Evolutionary conservation across 2,329 filamentous ascomycete genomes (phyloP).

Genomic region (Neoarthrinium moseri): DNA sequence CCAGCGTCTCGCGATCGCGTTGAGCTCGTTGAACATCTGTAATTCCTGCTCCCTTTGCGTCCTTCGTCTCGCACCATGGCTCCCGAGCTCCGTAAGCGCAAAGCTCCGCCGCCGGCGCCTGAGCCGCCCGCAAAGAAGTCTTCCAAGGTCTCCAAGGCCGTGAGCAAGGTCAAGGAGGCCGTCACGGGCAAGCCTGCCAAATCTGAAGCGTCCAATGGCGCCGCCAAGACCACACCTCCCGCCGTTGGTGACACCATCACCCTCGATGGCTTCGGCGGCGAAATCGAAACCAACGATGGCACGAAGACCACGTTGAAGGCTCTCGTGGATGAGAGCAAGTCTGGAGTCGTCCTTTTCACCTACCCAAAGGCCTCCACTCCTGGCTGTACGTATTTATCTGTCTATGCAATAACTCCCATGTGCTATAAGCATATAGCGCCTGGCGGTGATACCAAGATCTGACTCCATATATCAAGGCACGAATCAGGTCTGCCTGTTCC

Average conservation of each 20-base stretch:
- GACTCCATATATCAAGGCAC: conserved; percentile 62
- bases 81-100: conserved; percentile 44
- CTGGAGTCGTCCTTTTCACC: conserved; percentile 88
- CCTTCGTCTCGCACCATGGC: conserved; percentile 31
- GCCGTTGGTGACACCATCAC: conserved; percentile 55
- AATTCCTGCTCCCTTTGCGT: conserved; percentile 10
- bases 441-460: too few species aligned
- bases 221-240: conserved; percentile 38
- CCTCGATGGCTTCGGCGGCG: conserved; percentile 62
- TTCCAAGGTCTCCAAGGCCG: conserved; percentile 36
- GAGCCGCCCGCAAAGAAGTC: conserved; percentile 39
- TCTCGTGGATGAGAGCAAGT: conserved; percentile 79
- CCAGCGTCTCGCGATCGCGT: conserved; percentile 16
- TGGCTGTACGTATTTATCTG: conserved; percentile 71
- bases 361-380: conserved; percentile 94
- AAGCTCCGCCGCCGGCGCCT: conserved; percentile 38
- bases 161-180: conserved; percentile 35
- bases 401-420: neutral
- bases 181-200: conserved; percentile 26
- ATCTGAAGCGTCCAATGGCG: conserved; percentile 27
- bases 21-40: conserved; percentile 8
- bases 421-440: conserved; percentile 1
- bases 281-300: conserved; percentile 84
- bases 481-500: conserved; percentile 89
- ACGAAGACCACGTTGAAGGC: conserved; percentile 74